Evolutionary conservation across 257 asterid species (phyloP), one percentile per base, ranked within the genome.

Genomic region (Scutellaria barbata): DNA sequence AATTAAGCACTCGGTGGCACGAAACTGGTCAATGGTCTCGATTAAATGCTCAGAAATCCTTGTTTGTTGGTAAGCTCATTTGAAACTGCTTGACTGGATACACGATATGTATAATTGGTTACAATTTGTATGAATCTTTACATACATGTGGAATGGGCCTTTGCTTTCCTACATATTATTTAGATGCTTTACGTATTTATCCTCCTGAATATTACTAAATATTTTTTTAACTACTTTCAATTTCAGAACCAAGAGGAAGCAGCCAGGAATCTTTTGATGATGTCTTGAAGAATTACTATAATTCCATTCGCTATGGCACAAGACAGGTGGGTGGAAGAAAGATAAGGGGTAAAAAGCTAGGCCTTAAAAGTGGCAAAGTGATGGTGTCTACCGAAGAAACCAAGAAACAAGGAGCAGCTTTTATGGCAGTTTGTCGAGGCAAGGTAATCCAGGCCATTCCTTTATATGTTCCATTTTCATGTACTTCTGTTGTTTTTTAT

Each of bases 341-440:
- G 85, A 78, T 47, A 47, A 80, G 80, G 66, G 80, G 86, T 37
- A 89, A 85, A 79, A 87, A 43, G 66, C 78, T 85, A 10, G 94
- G 88, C 68, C 78, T 73, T 55, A 85, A 73, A 64, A 79, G 69
- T 73, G 80, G 78, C 65, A 76, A 68, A 33, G 25, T 68, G 67
- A 57, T 61, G 55, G 85, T 77, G 64, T 61, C 84, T 69, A 57
- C 61, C 39, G 74, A 70, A 77, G 83, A 69, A 50, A 52, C 71
- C 54, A 94, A 79, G 81, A 75, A 66, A 46, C 85, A 76, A 51
- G 98, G 97, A 50, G 98, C 96, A 81, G 89, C 96, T 75, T 94
- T 95, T 79, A 85, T 95, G 70, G 99, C 99, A 14, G 99, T 91
- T 83, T 92, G 99, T 75, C 91, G 99, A 69, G 99, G 99, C 81